These are phyloP conservation scores for Niveomyces coronatus DNA, from an alignment of 2,329 filamentous ascomycete genomes.

Conservation along the genomic window DNA sequence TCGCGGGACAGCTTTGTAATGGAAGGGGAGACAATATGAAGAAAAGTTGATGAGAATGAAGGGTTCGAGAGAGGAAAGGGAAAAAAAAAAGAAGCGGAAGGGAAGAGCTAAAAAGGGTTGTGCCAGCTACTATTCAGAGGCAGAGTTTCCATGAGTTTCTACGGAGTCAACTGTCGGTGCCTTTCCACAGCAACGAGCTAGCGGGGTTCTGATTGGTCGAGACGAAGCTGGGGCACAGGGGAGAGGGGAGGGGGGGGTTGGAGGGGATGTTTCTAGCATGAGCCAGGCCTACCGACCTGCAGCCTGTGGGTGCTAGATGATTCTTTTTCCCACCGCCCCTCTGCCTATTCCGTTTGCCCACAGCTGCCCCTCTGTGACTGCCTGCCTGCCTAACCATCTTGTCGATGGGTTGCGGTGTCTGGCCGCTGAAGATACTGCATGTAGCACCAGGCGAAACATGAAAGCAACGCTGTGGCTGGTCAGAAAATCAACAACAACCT, in stretches of 20 bases:
- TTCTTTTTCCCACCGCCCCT: too few species aligned
- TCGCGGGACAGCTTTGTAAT: slow-evolving; percentile 18
- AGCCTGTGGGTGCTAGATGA: too few species aligned
- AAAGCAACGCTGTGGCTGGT: too few species aligned
- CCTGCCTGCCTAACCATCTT: too few species aligned
- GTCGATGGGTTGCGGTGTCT: too few species aligned
- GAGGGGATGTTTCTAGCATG: slow-evolving; percentile 8
- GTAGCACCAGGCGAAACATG: too few species aligned
- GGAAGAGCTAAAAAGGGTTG: slow-evolving; percentile 27
- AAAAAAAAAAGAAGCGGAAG: slow-evolving; percentile 12
- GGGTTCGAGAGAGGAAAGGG: slow-evolving; percentile 15
- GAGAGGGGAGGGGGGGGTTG: too few species aligned
- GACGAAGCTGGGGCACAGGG: not conserved
- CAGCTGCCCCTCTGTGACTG: too few species aligned
- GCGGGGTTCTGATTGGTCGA: slow-evolving; percentile 13
- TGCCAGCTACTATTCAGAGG: slow-evolving; percentile 15
- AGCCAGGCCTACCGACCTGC: slow-evolving; percentile 1
- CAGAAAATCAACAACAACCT: too few species aligned
- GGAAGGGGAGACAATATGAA: slow-evolving; percentile 12
- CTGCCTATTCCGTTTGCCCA: too few species aligned
- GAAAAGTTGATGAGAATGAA: slow-evolving; percentile 13
- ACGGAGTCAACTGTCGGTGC: slow-evolving; percentile 20
- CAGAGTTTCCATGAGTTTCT: slow-evolving; percentile 37
- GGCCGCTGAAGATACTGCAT: too few species aligned
- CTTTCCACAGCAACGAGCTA: slow-evolving; percentile 16